Conservation (phyloP, 2,329 filamentous ascomycete genomes). For the Colletotrichum destructivum region DNA sequence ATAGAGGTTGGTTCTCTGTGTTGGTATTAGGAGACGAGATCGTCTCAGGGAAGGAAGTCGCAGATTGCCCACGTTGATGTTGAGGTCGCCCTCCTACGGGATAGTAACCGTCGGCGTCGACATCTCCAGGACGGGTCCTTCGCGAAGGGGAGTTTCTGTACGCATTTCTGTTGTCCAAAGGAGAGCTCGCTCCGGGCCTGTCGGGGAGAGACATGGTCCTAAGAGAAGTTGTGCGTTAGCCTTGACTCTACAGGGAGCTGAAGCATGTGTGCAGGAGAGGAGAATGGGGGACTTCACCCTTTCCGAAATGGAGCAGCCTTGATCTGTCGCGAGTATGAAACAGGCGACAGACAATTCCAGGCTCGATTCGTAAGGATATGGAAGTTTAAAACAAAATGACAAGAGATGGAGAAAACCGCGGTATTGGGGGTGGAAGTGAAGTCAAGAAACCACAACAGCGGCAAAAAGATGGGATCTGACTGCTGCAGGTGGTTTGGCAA, state of each 20-base stretch:
- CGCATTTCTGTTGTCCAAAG: constrained; percentile 72
- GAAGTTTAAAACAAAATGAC: constrained; percentile 3
- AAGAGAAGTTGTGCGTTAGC: constrained; percentile 38
- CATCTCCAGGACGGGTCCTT: constrained; percentile 76
- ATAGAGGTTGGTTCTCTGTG: constrained; percentile 70
- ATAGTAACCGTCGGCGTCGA: constrained; percentile 75
- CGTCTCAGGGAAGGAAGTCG: constrained; percentile 72
- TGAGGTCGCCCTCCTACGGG: constrained; percentile 58
- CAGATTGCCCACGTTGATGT: constrained; percentile 71
- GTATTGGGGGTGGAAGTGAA: constrained; percentile 9
- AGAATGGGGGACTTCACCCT: constrained; percentile 42
- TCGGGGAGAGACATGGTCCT: constrained; percentile 74
- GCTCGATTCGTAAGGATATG: constrained; percentile 18
- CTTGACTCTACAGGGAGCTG: not conserved
- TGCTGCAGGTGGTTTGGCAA: constrained; percentile 28
- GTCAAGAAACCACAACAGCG: constrained; percentile 22
- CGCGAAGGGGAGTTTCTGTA: constrained; percentile 80
- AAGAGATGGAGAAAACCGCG: constrained; percentile 14
- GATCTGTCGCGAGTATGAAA: constrained; percentile 27
- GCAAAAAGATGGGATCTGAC: constrained; percentile 22
- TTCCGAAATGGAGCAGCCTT: constrained; percentile 36
- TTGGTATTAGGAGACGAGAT: constrained; percentile 68
- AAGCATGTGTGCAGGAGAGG: not conserved
- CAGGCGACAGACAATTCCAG: constrained; percentile 24
- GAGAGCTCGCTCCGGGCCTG: constrained; percentile 75